Conservation (phyloP, 2,329 filamentous ascomycete species). For the Dichotomopilus funicola region DNA sequence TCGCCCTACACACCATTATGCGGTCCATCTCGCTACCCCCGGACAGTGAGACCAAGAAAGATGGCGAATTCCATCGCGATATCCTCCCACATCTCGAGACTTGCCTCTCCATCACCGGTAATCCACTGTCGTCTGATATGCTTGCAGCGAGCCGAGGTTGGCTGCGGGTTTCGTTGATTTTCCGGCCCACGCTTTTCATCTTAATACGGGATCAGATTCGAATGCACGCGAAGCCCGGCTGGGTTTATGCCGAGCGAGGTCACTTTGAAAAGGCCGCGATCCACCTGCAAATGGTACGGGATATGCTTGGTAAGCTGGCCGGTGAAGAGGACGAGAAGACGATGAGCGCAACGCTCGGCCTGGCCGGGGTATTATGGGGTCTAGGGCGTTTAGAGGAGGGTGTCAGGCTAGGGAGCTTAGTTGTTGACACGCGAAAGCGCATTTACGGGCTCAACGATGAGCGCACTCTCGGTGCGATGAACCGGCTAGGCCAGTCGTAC, state of each 20-base stretch:
- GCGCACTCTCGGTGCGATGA: not conserved
- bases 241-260: not conserved
- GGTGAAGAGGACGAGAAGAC: conserved; percentile 1
- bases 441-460: not conserved
- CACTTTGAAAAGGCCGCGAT: not conserved
- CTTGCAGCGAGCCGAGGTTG: not conserved
- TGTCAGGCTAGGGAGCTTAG: not conserved
- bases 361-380: not conserved
- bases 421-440: not conserved
- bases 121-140: not conserved
- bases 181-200: not conserved
- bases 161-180: not conserved
- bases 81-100: not conserved
- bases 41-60: not conserved
- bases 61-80: not conserved
- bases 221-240: conserved; percentile 3
- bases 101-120: not conserved
- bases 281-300: not conserved
- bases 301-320: not conserved
- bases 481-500: not conserved
- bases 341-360: not conserved
- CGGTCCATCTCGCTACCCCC: not conserved
- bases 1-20: not conserved
- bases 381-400: not conserved
- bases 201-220: not conserved